These are phyloP conservation scores for Nemania sp. DNA, from an alignment of 2,329 filamentous ascomycete species.

Conservation along the genomic window DNA sequence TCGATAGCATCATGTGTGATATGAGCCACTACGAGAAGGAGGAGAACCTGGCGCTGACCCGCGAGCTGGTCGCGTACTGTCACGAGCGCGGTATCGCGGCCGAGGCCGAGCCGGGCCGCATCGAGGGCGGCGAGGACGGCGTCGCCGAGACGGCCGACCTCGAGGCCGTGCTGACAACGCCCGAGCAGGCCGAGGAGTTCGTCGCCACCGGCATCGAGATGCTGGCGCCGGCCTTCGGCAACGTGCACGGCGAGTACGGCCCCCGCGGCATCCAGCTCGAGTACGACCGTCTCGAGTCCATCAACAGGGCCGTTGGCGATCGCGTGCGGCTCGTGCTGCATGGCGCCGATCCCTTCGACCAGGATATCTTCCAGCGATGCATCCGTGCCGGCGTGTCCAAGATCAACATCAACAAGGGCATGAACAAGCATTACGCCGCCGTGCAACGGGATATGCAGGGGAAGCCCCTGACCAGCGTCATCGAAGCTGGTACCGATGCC, in stretches of 20 bases:
- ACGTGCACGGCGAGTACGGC: slow-evolving; percentile 70
- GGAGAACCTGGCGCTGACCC: slow-evolving; percentile 68
- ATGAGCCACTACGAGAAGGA: slow-evolving; percentile 74
- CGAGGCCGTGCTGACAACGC: slow-evolving; percentile 58
- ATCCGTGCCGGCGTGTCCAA: slow-evolving; percentile 52
- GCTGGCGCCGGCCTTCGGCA: slow-evolving; percentile 69
- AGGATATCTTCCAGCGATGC: slow-evolving; percentile 49
- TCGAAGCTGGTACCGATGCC: slow-evolving; percentile 49
- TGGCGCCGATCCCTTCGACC: slow-evolving; percentile 52
- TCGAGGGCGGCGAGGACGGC: slow-evolving; percentile 69
- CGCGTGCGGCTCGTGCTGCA: slow-evolving; percentile 52
- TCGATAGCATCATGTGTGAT: slow-evolving; percentile 76
- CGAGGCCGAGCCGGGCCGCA: slow-evolving; percentile 72
- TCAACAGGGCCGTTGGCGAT: slow-evolving; percentile 49
- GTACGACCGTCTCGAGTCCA: slow-evolving; percentile 40
- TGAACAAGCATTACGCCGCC: slow-evolving; percentile 52
- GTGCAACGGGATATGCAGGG: slow-evolving; percentile 50
- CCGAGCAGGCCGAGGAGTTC: slow-evolving; percentile 66
- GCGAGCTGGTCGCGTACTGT: slow-evolving; percentile 64
- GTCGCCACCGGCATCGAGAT: slow-evolving; percentile 68
- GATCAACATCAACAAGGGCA: slow-evolving; percentile 56
- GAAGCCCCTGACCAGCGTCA: slow-evolving; percentile 51
- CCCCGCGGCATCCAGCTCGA: slow-evolving; percentile 45
- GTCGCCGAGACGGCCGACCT: slow-evolving; percentile 56
- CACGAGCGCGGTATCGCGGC: slow-evolving; percentile 67